Base-by-base conservation (phyloP, 495 filamentous ascomycete species). In the Pyrenula aspistea region DNA sequence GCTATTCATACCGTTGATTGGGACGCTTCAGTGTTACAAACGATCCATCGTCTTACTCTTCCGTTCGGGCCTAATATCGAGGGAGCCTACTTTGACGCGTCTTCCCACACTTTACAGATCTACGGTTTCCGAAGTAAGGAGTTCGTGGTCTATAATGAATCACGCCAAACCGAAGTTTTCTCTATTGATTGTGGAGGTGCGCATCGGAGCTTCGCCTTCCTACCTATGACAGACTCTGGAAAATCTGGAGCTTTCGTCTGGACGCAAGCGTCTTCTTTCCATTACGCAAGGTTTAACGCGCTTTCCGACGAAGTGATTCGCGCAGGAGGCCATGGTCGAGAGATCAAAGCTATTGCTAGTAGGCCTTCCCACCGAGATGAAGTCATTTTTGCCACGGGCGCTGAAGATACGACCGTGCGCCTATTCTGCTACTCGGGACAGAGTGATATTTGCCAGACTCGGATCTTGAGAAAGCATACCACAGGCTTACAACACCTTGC, bases 401-500 rank as follows among this genome's bases (percentile, higher is more conserved):
- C 89, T 0, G 93, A 97, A 68, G 93, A 97, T 61, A 97, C 94
- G 0, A 73, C 79, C 0, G 85, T 97, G 57, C 80, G 87, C 20
- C 77, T 97, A 22, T 49, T 49, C 48, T 10, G 51, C 12, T 10
- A 10, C 57, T 55, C 22, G 60, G 22, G 51, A 25, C 20, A 52
- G 69, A 60, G 47, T 55, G 65, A 64, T 8, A 60, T 57, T 31
- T 81, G 61, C 49, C 86, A 82, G 58, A 59, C 84, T 8, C 77
- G 80, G n/a, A 76, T 84, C 1, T 58, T 94, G 53, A 79, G 84
- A 51, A 81, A 78, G 51, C 93, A 99, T 63, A 83, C 78, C 10
- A 85, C 89, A 0, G 92, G 91, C 0, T 80, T 96, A 21, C 91
- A 96, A 64, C 78, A 86, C 53, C 77, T 96, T 10, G 78, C 74